Conservation (phyloP, 768 basidiomycete genomes). For the Xerocomellus dryophilus region DNA sequence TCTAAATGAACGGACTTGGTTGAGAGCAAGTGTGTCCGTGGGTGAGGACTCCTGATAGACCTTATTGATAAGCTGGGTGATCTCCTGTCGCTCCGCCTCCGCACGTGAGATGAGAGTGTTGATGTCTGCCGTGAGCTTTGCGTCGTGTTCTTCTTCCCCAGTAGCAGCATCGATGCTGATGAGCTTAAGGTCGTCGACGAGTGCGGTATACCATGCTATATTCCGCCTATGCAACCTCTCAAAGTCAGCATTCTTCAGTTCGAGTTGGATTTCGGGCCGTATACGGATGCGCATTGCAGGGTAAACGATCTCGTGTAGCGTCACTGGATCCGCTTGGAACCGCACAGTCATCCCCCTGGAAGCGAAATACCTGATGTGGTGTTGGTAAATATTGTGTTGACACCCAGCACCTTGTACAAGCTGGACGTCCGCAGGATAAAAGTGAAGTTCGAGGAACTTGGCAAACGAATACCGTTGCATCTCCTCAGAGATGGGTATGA, state of each 20-base stretch:
- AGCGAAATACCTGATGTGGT: slow-evolving; percentile 91
- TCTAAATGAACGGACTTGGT: slow-evolving; percentile 77
- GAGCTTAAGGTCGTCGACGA: slow-evolving; percentile 72
- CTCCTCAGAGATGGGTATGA: slow-evolving; percentile 86
- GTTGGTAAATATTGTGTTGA: slow-evolving; percentile 89
- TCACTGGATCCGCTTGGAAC: slow-evolving; percentile 81
- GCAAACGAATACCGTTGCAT: slow-evolving; percentile 94
- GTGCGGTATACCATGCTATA: slow-evolving; percentile 66
- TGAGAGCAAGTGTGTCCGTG: slow-evolving; percentile 84
- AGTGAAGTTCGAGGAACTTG: slow-evolving; percentile 93
- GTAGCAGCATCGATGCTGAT: slow-evolving; percentile 78
- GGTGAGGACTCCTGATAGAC: slow-evolving; percentile 79
- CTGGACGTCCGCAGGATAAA: slow-evolving; percentile 86
- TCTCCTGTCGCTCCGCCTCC: slow-evolving; percentile 70
- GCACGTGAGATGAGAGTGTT: slow-evolving; percentile 68
- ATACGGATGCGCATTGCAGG: slow-evolving; percentile 86
- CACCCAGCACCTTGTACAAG: slow-evolving; percentile 87
- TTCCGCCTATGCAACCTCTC: slow-evolving; percentile 71
- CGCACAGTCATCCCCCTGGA: slow-evolving; percentile 80
- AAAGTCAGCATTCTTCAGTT: slow-evolving; percentile 91
- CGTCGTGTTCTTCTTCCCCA: slow-evolving; percentile 71
- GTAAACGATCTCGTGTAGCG: slow-evolving; percentile 82
- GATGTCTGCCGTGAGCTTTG: slow-evolving; percentile 57
- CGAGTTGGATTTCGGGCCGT: slow-evolving; percentile 81
- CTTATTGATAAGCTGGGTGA: slow-evolving; percentile 66